A percentile compares a stretch with the other conserved stretches of the same genome.
These are phyloP conservation scores for Antitrichia curtipendula DNA, from an alignment of 225 moss, liverwort and hornwort species.

Conservation along the genomic window DNA sequence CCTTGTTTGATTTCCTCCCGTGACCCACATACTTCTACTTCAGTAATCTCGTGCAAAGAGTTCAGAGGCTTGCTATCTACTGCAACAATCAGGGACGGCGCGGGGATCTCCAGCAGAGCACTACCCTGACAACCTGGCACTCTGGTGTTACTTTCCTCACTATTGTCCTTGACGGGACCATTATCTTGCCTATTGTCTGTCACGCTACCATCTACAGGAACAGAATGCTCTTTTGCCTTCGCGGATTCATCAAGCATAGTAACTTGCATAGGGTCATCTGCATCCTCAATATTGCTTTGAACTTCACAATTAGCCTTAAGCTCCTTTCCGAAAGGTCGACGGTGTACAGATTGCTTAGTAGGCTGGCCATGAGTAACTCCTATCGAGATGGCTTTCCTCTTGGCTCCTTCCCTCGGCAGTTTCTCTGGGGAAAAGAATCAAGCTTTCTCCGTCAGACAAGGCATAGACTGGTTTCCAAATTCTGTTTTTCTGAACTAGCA, in stretches of 20 bases:
- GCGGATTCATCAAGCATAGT: not conserved
- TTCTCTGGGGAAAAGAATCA: constrained; percentile 9
- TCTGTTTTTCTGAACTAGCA: not conserved
- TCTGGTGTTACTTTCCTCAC: not conserved
- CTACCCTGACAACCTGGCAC: not conserved
- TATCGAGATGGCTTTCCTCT: constrained; percentile 29
- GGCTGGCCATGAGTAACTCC: constrained; percentile 9
- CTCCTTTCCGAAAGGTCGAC: constrained; percentile 20
- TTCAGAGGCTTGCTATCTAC: not conserved
- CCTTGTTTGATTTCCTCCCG: not conserved
- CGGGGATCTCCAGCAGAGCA: not conserved
- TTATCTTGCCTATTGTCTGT: not conserved
- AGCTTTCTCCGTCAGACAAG: not conserved
- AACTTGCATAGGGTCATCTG: not conserved
- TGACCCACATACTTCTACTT: constrained; percentile 1
- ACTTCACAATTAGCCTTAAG: not conserved
- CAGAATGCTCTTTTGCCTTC: not conserved
- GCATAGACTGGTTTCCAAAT: not conserved
- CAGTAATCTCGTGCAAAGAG: constrained; percentile 13
- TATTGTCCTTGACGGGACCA: not conserved
- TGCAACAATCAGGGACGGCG: not conserved
- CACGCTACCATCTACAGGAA: not conserved
- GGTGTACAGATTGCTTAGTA: constrained; percentile 20
- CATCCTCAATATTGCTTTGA: not conserved
- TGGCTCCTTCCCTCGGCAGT: constrained; percentile 16